These are phyloP conservation scores for Aotearoamyces nothofagi DNA, from an alignment of 2,329 filamentous ascomycete species.

Conservation along the genomic window DNA sequence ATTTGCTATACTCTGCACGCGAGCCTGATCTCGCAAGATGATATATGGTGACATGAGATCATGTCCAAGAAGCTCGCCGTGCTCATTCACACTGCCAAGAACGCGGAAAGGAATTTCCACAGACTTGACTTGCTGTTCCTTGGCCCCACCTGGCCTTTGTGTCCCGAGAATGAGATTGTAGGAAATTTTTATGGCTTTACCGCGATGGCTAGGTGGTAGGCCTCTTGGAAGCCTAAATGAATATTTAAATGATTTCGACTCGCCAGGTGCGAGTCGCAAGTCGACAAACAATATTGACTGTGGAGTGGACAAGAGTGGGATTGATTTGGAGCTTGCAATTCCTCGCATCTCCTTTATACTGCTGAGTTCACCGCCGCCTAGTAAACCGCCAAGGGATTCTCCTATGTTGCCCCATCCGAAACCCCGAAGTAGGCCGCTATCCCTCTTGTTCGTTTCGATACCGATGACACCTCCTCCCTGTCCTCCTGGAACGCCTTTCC, in stretches of 20 bases:
- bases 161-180: slow-evolving; percentile 89
- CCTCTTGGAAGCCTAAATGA: slow-evolving; percentile 74
- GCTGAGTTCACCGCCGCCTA: slow-evolving; percentile 78
- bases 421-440: slow-evolving; percentile 66
- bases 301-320: slow-evolving; percentile 85
- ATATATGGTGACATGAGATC: slow-evolving; percentile 93
- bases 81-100: slow-evolving; percentile 77
- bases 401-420: slow-evolving; percentile 83
- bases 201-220: slow-evolving; percentile 79
- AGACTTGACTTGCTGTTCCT: slow-evolving; percentile 74
- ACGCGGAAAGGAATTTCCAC: slow-evolving; percentile 88
- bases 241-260: slow-evolving; percentile 80
- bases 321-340: slow-evolving; percentile 68
- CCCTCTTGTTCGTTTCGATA: slow-evolving; percentile 55
- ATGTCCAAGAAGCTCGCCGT: slow-evolving; percentile 80
- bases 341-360: slow-evolving; percentile 93
- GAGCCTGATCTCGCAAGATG: slow-evolving; percentile 67
- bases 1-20: slow-evolving; percentile 13
- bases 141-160: slow-evolving; percentile 64
- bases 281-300: slow-evolving; percentile 96
- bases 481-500: slow-evolving; percentile 78
- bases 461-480: slow-evolving; percentile 80
- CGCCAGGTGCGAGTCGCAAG: slow-evolving; percentile 70
- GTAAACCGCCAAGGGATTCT: slow-evolving; percentile 71
- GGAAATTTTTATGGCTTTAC: slow-evolving; percentile 83